Evolutionary conservation across 495 filamentous ascomycete genomes (phyloP), one percentile per base, ranked within the genome.

Genomic region (Xylaria acuta): DNA sequence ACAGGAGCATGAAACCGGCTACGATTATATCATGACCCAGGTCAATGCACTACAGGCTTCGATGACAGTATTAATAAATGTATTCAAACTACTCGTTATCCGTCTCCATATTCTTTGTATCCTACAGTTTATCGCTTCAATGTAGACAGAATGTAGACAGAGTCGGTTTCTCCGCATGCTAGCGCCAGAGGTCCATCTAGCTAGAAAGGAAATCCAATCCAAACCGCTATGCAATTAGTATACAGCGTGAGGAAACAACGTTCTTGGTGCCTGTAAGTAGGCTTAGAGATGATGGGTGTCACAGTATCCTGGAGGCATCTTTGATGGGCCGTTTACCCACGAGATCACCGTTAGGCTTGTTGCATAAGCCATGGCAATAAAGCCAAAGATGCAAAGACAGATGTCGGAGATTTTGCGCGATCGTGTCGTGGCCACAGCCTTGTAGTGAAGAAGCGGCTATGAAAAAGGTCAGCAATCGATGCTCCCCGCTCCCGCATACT

Each of bases 351-450:
- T 98, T 74, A 98, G 82, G 11, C 85, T 81, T 1, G 95, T 98
- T 0, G 97, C 98, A 80, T 98, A 99, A 11, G 87, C 87, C 90
- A 98, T 98, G 68, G 92, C 92, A 27, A 92, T 81, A 65, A 93
- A 85, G 34, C 96, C 96, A 76, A 98, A 94, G 70, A 92, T 82
- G 75, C 92, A 90, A 22, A 99, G 88, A 0, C 81, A 76, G 38
- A 97, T 86, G 75, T 98, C 94, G 7, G 90, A 85, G 25, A 88
- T 81, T 71, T 88, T 90, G 74, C 93, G 91, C 66, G 86, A 81
- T 53, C 79, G 80, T 30, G 84, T 91, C 56, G 81, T 88, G 2
- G 95, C 91, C 40, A 97, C 93, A 47, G 88, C 94, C 78, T 86
- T 91, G 78, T 91, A 90, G 79, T 99, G 96, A 22, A 99, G 88